phyloP scores from a whole-genome alignment of 2,329 filamentous ascomycete species.

The Lecanicillium sp. region DNA sequence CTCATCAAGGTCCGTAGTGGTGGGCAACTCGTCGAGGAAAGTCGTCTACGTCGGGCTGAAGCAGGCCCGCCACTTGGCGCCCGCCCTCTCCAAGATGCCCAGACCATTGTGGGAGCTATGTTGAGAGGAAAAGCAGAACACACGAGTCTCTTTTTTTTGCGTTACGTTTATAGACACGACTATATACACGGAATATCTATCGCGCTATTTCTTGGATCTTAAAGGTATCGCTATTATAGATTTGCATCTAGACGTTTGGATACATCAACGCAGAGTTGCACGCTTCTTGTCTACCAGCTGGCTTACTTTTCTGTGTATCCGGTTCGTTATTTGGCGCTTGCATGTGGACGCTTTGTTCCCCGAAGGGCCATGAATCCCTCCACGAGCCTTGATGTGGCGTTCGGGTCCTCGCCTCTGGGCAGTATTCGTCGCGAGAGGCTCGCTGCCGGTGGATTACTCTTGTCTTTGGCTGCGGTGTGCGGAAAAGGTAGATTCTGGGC shows the following conservation, averaged over 20 bases:
- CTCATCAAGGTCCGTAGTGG: conserved; percentile 72
- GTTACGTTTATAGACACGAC: background rate
- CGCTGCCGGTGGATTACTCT: too few species aligned
- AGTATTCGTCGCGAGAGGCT: conserved; percentile 13
- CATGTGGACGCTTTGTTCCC: conserved; percentile 21
- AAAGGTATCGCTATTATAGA: background rate
- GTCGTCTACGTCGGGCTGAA: conserved; percentile 79
- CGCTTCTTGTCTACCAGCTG: background rate
- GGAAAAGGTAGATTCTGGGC: too few species aligned
- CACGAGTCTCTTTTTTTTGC: background rate
- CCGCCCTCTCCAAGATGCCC: conserved; percentile 39
- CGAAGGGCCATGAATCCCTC: conserved; percentile 28
- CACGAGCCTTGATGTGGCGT: conserved; percentile 24
- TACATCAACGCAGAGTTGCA: background rate
- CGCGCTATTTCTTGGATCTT: background rate
- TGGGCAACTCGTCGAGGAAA: conserved; percentile 62
- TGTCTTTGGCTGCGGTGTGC: too few species aligned
- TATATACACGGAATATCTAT: background rate
- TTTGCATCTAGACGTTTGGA: background rate
- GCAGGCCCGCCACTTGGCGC: conserved; percentile 31
- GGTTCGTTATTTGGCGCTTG: background rate
- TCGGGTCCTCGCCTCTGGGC: conserved; percentile 16
- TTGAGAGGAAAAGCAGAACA: conserved; percentile 23
- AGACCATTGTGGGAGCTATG: conserved; percentile 59
- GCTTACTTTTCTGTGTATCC: too few species aligned